Conservation (phyloP, 148 eudicot genomes). For the Rhododendron mucronatum region DNA sequence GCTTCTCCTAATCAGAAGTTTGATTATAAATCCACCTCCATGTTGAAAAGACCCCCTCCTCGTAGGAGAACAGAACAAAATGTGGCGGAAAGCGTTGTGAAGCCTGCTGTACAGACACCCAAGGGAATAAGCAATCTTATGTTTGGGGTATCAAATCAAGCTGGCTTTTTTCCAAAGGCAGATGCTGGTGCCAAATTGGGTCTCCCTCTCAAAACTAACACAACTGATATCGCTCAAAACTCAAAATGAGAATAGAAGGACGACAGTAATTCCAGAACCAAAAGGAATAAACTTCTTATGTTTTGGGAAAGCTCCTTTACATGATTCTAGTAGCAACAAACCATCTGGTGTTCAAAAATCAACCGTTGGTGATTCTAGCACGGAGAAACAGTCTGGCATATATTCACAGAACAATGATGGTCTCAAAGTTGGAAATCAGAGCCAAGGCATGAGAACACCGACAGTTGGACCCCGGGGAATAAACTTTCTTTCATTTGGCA, state of each 20-base stretch:
- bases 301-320: conserved; percentile 24
- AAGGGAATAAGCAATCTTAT: conserved; percentile 62
- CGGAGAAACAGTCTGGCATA: conserved; percentile 18
- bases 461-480: conserved; percentile 26
- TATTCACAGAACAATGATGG: conserved; percentile 20
- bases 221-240: conserved; percentile 13
- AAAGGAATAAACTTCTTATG: conserved; percentile 33
- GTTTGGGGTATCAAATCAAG: conserved; percentile 34
- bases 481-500: conserved; percentile 30
- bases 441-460: conserved; percentile 15
- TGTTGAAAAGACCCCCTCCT: conserved; percentile 15
- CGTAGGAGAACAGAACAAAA: conserved; percentile 19
- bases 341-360: conserved; percentile 20
- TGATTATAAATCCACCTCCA: conserved; percentile 17
- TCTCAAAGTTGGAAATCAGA: conserved; percentile 23
- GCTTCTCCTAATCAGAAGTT: conserved; percentile 4
- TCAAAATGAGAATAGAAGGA: conserved; percentile 17
- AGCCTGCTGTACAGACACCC: conserved; percentile 35
- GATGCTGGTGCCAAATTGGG: conserved; percentile 23
- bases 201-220: conserved; percentile 10
- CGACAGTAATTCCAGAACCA: conserved; percentile 16
- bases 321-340: conserved; percentile 18
- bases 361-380: conserved; percentile 14
- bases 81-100: conserved; percentile 6
- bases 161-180: conserved; percentile 25